Percentiles rank a stretch among this genome's conserved stretches.
Evolutionary conservation across 78 protist species (phyloP).

Genomic region (Guillardia theta): DNA sequence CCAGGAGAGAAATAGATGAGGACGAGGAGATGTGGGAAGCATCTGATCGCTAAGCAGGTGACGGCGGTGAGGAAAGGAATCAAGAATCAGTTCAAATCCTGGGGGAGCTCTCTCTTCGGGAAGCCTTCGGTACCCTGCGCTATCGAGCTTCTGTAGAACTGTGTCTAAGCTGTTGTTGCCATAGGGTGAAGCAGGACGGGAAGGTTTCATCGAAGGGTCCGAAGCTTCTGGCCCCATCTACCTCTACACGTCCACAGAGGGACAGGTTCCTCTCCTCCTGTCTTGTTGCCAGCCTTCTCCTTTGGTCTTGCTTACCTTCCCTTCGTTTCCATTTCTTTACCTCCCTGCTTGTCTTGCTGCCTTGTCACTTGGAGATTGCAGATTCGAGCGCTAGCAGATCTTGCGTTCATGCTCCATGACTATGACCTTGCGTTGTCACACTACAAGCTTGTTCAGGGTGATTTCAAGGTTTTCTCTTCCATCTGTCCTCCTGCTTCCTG

Average conservation of each 20-base stretch:
- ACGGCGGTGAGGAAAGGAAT: conserved; percentile 21
- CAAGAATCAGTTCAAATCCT: conserved; percentile 18
- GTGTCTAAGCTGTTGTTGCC: too few species aligned
- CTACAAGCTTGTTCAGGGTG: not conserved
- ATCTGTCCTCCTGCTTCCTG: not conserved
- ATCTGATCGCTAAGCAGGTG: not conserved
- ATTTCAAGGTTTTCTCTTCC: not conserved
- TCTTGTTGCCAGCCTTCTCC: too few species aligned
- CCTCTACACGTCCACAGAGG: not conserved
- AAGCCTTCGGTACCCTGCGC: too few species aligned
- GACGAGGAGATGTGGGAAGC: too few species aligned
- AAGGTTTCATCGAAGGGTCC: not conserved
- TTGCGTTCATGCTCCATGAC: conserved; percentile 20
- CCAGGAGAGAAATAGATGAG: too few species aligned
- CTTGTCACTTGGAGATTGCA: too few species aligned
- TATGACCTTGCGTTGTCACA: not conserved
- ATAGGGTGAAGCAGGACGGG: not conserved
- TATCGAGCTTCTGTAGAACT: too few species aligned
- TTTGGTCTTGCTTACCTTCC: too few species aligned
- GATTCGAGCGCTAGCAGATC: conserved; percentile 23
- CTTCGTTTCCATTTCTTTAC: too few species aligned
- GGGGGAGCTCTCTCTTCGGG: conserved; percentile 22
- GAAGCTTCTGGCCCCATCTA: not conserved
- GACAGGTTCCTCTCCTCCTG: too few species aligned
- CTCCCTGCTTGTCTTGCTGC: too few species aligned